Evolutionary conservation across 139 green algal species (phyloP).

Genomic region (Prasinococcaceae sp.): DNA sequence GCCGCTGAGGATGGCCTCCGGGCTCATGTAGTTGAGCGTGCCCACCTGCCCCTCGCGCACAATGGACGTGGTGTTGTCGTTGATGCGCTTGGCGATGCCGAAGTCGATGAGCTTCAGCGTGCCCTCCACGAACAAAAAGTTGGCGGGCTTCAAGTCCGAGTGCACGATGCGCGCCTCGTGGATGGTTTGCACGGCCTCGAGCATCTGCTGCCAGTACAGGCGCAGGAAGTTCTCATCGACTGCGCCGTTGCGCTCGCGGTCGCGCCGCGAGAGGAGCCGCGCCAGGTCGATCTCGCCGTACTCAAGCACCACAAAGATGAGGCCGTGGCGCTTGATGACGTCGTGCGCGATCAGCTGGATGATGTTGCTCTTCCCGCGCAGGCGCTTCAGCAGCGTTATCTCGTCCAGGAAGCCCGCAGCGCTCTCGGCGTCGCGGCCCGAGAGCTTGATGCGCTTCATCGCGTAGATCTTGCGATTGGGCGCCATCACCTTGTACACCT

Average conservation of each 20-base stretch:
- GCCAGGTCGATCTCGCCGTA: conserved; percentile 94
- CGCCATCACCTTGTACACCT: conserved; percentile 89
- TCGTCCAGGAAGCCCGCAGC: conserved; percentile 86
- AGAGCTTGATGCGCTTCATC: conserved; percentile 82
- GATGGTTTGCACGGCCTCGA: conserved; percentile 84
- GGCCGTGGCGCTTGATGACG: conserved; percentile 43
- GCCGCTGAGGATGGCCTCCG: conserved; percentile 80
- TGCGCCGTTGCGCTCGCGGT: conserved; percentile 2
- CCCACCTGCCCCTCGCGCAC: conserved; percentile 70
- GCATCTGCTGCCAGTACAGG: conserved; percentile 96
- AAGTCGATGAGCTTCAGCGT: conserved; percentile 98
- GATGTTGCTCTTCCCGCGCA: conserved; percentile 73
- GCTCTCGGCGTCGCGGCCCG: conserved; percentile 47
- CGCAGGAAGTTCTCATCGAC: conserved; percentile 88
- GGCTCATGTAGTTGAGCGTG: conserved; percentile 97
- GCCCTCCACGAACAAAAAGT: conserved; percentile 92
- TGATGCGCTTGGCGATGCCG: conserved; percentile 88
- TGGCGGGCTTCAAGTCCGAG: conserved; percentile 88
- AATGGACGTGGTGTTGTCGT: conserved; percentile 81
- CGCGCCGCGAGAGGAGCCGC: conserved; percentile 40
- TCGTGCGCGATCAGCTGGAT: conserved; percentile 72
- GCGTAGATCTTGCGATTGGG: conserved; percentile 81
- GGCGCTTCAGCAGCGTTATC: conserved; percentile 67
- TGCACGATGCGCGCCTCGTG: conserved; percentile 89
- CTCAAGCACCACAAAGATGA: conserved; percentile 94